phyloP scores from a whole-genome alignment of 208 protist species.

The Leishmania amazonensis region DNA sequence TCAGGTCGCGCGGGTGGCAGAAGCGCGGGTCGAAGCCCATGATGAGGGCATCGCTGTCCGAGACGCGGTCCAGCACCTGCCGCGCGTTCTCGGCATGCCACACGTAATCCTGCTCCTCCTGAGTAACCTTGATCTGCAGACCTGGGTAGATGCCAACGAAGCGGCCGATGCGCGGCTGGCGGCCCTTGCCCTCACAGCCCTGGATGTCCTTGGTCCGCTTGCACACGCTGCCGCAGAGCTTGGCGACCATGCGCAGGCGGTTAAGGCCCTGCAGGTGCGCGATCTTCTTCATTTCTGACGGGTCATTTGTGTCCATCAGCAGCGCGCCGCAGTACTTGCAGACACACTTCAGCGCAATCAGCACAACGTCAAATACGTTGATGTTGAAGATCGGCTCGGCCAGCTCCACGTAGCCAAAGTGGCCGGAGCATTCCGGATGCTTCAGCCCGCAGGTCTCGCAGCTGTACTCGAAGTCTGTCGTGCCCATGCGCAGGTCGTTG shows the following conservation, averaged over 20 bases:
- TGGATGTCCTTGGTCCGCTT: conserved; percentile 30
- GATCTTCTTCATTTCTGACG: conserved; percentile 54
- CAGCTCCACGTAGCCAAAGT: conserved; percentile 99
- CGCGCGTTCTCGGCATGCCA: conserved; percentile 82
- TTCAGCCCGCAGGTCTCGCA: conserved; percentile 85
- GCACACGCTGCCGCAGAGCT: conserved; percentile 73
- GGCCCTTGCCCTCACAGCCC: conserved; percentile 84
- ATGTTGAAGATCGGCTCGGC: conserved; percentile 98
- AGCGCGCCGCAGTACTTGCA: conserved; percentile 97
- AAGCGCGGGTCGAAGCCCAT: conserved; percentile 78
- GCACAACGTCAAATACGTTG: conserved; percentile 94
- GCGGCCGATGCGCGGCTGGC: conserved; percentile 78
- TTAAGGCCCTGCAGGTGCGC: conserved; percentile 58
- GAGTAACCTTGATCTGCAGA: conserved; percentile 67
- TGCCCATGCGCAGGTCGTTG: conserved; percentile 91
- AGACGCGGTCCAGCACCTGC: conserved; percentile 76
- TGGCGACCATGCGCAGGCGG: conserved; percentile 77
- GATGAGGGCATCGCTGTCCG: conserved; percentile 60
- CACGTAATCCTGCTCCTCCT: conserved; percentile 71
- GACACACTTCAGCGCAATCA: conserved; percentile 96
- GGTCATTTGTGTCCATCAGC: conserved; percentile 69
- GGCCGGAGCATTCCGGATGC: conserved; percentile 94
- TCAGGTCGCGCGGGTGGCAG: conserved; percentile 90
- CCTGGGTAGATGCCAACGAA: conserved; percentile 76
- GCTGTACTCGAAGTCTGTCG: conserved; percentile 81